Conservation (phyloP, 2,329 filamentous ascomycete genomes). For the Apiospora sp. region DNA sequence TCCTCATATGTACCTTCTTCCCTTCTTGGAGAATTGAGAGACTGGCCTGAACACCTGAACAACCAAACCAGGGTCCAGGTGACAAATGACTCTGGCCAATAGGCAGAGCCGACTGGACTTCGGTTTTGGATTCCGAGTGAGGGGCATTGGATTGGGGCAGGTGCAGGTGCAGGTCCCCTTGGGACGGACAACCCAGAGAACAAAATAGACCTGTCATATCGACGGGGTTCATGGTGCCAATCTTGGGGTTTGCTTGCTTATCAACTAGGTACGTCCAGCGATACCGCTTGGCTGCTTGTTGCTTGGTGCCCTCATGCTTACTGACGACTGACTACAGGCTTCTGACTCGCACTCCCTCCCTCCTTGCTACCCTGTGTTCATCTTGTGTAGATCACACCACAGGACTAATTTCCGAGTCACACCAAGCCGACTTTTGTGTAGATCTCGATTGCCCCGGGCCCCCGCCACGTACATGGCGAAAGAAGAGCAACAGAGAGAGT, state of each 20-base stretch:
- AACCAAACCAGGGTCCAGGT: neutral
- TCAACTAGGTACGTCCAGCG: neutral
- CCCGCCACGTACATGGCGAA: neutral
- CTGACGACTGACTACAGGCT: neutral
- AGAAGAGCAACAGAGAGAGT: neutral
- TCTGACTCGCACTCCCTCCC: neutral
- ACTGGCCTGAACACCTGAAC: too few species aligned
- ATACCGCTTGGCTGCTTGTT: neutral
- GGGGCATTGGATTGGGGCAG: neutral
- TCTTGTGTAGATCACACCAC: slow-evolving; percentile 22
- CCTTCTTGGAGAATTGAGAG: slow-evolving; percentile 1
- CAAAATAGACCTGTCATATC: slow-evolving; percentile 7
- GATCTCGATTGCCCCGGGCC: neutral
- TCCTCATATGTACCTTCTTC: neutral
- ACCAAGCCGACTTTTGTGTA: slow-evolving; percentile 8
- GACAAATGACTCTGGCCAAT: neutral
- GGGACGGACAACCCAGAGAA: neutral
- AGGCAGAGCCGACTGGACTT: neutral
- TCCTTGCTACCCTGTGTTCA: slow-evolving; percentile 12
- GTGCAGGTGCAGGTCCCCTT: neutral
- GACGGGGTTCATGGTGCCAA: neutral
- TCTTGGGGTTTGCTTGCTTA: slow-evolving; percentile 11
- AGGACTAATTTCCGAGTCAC: slow-evolving; percentile 12
- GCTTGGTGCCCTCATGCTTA: neutral
- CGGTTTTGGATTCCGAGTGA: slow-evolving; percentile 3